phyloP scores from a whole-genome alignment of 2,329 filamentous ascomycete genomes.

The Aspergillus calidoustus region DNA sequence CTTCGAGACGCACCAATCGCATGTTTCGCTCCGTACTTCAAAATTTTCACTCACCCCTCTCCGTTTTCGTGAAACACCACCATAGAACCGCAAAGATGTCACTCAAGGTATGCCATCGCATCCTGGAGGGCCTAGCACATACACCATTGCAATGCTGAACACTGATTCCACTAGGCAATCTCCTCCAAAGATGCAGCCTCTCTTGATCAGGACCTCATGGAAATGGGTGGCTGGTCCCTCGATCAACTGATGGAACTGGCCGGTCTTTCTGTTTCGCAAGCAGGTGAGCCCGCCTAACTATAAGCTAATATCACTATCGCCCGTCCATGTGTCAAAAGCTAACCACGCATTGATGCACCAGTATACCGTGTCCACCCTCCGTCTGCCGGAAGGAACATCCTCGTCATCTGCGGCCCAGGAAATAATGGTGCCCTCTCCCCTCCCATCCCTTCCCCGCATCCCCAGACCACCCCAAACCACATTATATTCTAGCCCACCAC shows the following conservation, averaged over 20 bases:
- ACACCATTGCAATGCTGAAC: not conserved
- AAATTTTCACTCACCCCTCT: slow-evolving; percentile 18
- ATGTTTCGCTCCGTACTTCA: slow-evolving; percentile 33
- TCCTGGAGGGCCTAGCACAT: not conserved
- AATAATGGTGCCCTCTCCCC: slow-evolving; percentile 58
- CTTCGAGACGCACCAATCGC: slow-evolving; percentile 10
- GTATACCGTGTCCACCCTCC: slow-evolving; percentile 85
- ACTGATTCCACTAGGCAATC: slow-evolving; percentile 63
- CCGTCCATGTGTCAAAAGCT: not conserved
- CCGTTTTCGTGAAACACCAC: slow-evolving; percentile 29
- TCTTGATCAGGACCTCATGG: slow-evolving; percentile 93
- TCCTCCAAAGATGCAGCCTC: slow-evolving; percentile 85
- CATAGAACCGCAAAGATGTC: slow-evolving; percentile 43
- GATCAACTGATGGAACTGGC: slow-evolving; percentile 98
- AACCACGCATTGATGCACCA: slow-evolving; percentile 39
- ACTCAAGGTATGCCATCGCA: slow-evolving; percentile 40
- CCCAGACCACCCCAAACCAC: not conserved
- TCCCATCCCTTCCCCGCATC: not conserved
- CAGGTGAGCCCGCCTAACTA: slow-evolving; percentile 56
- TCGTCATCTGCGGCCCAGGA: slow-evolving; percentile 88
- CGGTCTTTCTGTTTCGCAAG: slow-evolving; percentile 89
- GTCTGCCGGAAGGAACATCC: slow-evolving; percentile 69
- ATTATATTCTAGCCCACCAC: not conserved
- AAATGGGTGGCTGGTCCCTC: slow-evolving; percentile 80
- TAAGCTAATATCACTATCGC: not conserved